Percentiles rank a stretch among this genome's conserved stretches.
These are phyloP conservation scores for Deuterostichococcus epilithicus DNA, from an alignment of 139 green algal species.

Conservation along the genomic window DNA sequence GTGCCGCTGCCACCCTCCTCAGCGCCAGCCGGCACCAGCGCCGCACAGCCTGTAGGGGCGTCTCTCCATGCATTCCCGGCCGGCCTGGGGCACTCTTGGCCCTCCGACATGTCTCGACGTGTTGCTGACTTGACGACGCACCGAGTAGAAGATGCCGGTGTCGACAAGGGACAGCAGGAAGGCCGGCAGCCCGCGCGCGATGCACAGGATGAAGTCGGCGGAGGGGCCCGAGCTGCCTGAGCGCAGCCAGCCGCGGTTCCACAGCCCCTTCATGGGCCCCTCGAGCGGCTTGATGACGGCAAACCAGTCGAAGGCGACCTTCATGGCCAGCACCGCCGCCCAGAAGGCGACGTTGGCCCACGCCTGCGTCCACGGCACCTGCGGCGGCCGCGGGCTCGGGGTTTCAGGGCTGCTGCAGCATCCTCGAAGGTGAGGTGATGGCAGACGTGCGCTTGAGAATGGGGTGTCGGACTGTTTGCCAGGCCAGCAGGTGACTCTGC, in stretches of 20 bases:
- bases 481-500: too few relatives aligned
- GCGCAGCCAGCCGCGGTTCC: slow-evolving; percentile 28
- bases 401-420: too few relatives aligned
- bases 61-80: too few relatives aligned
- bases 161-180: slow-evolving; percentile 40
- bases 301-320: slow-evolving; percentile 64
- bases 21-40: too few relatives aligned
- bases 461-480: too few relatives aligned
- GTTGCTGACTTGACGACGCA: background rate
- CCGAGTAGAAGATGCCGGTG: slow-evolving; percentile 9
- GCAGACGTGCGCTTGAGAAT: too few relatives aligned
- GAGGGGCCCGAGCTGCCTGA: background rate
- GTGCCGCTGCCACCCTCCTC: too few relatives aligned
- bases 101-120: background rate
- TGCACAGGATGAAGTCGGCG: slow-evolving; percentile 30
- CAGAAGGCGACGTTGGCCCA: slow-evolving; percentile 57
- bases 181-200: slow-evolving; percentile 25
- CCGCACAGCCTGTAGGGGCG: too few relatives aligned
- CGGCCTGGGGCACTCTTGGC: too few relatives aligned
- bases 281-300: slow-evolving; percentile 38
- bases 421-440: too few relatives aligned
- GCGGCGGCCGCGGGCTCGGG: background rate
- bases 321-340: slow-evolving; percentile 43
- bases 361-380: slow-evolving; percentile 13
- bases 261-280: slow-evolving; percentile 27